These are phyloP conservation scores for Bonia amplexicaulis DNA, from an alignment of 176 grass and related monocot genomes.

Conservation along the genomic window DNA sequence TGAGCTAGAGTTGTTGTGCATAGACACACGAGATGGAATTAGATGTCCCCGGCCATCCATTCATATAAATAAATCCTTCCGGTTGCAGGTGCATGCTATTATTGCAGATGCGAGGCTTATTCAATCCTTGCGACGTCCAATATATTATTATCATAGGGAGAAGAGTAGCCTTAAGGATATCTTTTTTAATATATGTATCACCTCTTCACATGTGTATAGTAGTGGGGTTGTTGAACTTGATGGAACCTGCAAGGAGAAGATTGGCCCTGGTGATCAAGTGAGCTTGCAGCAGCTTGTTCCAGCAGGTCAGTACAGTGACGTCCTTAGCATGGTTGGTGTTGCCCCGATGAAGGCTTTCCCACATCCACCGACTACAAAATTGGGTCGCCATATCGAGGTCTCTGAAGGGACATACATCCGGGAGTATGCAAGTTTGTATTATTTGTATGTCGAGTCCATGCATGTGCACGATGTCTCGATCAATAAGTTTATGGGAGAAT, in stretches of 20 bases:
- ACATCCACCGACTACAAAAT: not conserved
- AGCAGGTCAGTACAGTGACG: not conserved
- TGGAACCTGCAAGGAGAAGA: not conserved
- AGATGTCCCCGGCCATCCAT: too few relatives aligned
- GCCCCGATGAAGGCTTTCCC: not conserved
- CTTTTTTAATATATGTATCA: not conserved
- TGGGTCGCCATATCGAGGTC: slow-evolving; percentile 11
- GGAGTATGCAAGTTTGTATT: fast-evolving
- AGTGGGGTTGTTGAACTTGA: not conserved
- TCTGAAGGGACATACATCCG: not conserved
- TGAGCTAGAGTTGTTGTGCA: not conserved
- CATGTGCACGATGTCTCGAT: not conserved
- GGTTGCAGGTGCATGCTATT: too few relatives aligned
- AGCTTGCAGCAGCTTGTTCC: not conserved
- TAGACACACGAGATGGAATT: not conserved
- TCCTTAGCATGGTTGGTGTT: not conserved
- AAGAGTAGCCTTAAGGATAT: not conserved
- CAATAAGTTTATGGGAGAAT: fast-evolving
- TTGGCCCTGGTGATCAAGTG: too few relatives aligned
- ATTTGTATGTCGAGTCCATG: fast-evolving
- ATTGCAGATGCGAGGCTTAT: too few relatives aligned
- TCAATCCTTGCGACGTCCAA: too few relatives aligned
- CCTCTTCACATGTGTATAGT: not conserved
- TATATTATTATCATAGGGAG: too few relatives aligned
- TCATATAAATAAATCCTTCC: too few relatives aligned